Base-by-base conservation (phyloP, 495 filamentous ascomycete species). In the Annulohypoxylon bovei region DNA sequence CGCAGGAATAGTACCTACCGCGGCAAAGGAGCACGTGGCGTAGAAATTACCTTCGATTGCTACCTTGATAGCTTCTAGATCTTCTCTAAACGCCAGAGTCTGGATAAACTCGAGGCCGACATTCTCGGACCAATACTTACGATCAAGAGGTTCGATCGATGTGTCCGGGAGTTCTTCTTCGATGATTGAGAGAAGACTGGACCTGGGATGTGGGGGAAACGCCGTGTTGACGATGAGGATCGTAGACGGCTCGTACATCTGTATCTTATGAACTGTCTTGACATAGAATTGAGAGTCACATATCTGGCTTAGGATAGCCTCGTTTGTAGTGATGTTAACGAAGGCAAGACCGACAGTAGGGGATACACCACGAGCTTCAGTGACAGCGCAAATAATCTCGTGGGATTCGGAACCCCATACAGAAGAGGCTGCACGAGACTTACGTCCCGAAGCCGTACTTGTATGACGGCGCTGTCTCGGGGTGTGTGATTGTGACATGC, bases 291-390 rank as follows among this genome's bases (percentile, higher is more conserved):
- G 93, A 53, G 88, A 93, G 73, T 97, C 93, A 76, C 91, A 93
- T 59, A 97, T 93, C 72, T 98, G 93, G 76, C 92, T 96, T 11
- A 98, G 80, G 37, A 95, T 88, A 12, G 90, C 91, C 77, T 95
- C 92, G 32, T 81, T 90, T 9, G 92, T 93, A 42, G 90, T 90
- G 7, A 96, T 80, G 76, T 98, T 97, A 72, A 99, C 82, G 67
- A 95, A 93, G 14, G 95, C 92, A 53, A 99, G 82, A 6, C 95
- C 96, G 23, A 98, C 90, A n/a, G 88, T 92, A 16, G 92, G 92
- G 52, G 92, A 91, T 28, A 95, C 85, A 11, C 93, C 93, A 39
- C 91, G 90, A 53, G 91, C 93, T 79, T 99, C 95, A 66, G 91
- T 92, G 60, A 98, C 81, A n/a, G 95, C 94, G 74, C 95, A 98